These are phyloP conservation scores for Lagenidium sp. DNA, from an alignment of 352 stramenopile genomes.

Conservation along the genomic window DNA sequence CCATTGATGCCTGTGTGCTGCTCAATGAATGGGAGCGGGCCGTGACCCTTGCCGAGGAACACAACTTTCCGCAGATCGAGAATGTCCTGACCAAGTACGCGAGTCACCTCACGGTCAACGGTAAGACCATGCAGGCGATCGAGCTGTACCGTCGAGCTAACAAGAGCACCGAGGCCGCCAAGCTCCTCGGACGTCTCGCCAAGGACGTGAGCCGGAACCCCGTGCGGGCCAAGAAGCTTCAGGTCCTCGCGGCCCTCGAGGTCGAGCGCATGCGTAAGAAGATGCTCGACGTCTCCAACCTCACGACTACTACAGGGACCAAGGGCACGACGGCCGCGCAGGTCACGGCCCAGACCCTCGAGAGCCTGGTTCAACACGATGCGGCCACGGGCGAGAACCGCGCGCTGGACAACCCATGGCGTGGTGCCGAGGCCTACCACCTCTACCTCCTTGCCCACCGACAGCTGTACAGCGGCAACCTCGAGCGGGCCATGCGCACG, in stretches of 20 bases:
- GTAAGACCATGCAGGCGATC: conserved; percentile 85
- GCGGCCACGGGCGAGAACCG: conserved; percentile 70
- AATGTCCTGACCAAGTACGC: conserved; percentile 89
- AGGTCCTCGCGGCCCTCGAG: conserved; percentile 91
- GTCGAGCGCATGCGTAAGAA: conserved; percentile 90
- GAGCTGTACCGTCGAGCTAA: conserved; percentile 91
- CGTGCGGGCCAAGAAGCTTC: conserved; percentile 89
- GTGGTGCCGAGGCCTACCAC: conserved; percentile 91
- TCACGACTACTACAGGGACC: conserved; percentile 20
- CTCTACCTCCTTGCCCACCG: conserved; percentile 90
- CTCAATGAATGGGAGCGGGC: conserved; percentile 91
- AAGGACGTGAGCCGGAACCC: conserved; percentile 78
- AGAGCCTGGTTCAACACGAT: conserved; percentile 88
- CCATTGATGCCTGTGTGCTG: conserved; percentile 90
- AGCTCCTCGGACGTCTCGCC: conserved; percentile 83
- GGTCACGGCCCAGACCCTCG: conserved; percentile 86
- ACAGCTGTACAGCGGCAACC: conserved; percentile 83
- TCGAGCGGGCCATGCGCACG: conserved; percentile 80
- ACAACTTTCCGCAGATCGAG: conserved; percentile 93
- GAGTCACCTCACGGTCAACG: conserved; percentile 73
- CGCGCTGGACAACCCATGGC: conserved; percentile 90
- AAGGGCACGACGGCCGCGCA: conserved; percentile 66
- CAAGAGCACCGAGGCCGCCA: conserved; percentile 89
- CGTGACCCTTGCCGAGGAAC: conserved; percentile 84
- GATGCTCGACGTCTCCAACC: conserved; percentile 70